phyloP scores from a whole-genome alignment of 2,329 filamentous ascomycete genomes.

The Nakataea oryzae region DNA sequence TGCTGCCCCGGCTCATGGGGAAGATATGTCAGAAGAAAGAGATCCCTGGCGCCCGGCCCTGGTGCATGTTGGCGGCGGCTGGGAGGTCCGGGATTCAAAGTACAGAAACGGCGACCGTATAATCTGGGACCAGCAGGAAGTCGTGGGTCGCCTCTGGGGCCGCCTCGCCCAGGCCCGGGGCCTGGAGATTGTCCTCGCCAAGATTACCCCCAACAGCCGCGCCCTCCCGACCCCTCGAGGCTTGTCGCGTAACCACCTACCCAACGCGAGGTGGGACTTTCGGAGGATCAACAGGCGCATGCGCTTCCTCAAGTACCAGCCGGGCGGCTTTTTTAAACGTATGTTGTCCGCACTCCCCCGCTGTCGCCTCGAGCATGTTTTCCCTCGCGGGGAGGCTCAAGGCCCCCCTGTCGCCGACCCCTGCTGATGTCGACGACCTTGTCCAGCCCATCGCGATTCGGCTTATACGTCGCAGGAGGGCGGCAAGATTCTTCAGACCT shows the following conservation, averaged over 20 bases:
- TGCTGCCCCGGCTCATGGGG: constrained; percentile 13
- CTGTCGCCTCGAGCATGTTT: too few species aligned
- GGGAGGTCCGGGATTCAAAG: constrained; percentile 43
- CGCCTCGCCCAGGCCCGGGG: constrained; percentile 37
- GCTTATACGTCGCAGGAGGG: constrained; percentile 45
- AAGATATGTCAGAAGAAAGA: background rate
- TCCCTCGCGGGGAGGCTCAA: background rate
- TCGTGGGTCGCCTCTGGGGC: constrained; percentile 53
- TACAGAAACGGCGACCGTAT: constrained; percentile 66
- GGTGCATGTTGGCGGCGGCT: constrained; percentile 53
- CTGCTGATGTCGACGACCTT: background rate
- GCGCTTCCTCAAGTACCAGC: constrained; percentile 63
- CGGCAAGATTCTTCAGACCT: constrained; percentile 29
- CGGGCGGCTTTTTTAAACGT: constrained; percentile 62
- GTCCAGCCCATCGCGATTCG: constrained; percentile 56
- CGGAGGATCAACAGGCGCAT: constrained; percentile 58
- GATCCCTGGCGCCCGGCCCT: constrained; percentile 54
- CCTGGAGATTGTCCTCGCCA: constrained; percentile 26
- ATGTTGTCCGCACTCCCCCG: background rate
- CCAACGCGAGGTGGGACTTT: constrained; percentile 27
- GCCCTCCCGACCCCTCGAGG: constrained; percentile 13
- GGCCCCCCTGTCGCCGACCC: background rate
- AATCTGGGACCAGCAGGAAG: constrained; percentile 56
- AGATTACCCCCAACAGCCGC: constrained; percentile 17
- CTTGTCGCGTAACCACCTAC: constrained; percentile 14